Percentiles rank a stretch among this genome's conserved stretches.
phyloP scores from a whole-genome alignment of 2,329 filamentous ascomycete genomes.

The Claviceps maximensis region DNA sequence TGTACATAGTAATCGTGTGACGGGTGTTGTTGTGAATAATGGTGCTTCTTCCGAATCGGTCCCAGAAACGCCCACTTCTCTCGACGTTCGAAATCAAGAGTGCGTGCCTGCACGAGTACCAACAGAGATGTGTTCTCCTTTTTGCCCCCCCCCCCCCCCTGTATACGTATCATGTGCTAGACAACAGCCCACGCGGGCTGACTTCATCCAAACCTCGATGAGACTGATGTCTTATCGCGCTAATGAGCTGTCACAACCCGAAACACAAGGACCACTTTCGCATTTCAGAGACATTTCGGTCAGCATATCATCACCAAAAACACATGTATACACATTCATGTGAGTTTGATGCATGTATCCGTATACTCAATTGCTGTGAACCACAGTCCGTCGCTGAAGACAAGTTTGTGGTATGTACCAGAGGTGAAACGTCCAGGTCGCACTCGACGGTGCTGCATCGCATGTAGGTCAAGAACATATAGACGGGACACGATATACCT shows the following conservation, averaged over 20 bases:
- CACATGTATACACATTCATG: neutral
- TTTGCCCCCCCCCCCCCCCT: no score
- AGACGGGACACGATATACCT: neutral
- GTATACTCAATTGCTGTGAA: neutral
- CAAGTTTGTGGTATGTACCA: neutral
- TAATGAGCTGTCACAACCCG: neutral
- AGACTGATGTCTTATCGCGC: neutral
- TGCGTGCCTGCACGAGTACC: neutral
- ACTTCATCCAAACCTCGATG: neutral
- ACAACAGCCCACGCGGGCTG: neutral
- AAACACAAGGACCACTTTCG: neutral
- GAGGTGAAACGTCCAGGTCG: neutral
- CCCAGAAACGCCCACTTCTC: neutral
- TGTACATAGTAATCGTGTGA: neutral
- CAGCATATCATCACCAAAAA: neutral
- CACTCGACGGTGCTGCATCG: neutral
- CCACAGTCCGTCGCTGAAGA: neutral
- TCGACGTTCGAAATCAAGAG: neutral
- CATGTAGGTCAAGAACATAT: neutral
- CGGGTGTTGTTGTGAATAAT: neutral
- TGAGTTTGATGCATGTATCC: neutral
- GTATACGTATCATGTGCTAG: neutral
- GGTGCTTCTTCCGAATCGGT: neutral
- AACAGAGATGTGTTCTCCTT: neutral
- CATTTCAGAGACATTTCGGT: neutral